Conservation (phyloP, 2,329 filamentous ascomycete genomes). For the Aureobasidium sp. region DNA sequence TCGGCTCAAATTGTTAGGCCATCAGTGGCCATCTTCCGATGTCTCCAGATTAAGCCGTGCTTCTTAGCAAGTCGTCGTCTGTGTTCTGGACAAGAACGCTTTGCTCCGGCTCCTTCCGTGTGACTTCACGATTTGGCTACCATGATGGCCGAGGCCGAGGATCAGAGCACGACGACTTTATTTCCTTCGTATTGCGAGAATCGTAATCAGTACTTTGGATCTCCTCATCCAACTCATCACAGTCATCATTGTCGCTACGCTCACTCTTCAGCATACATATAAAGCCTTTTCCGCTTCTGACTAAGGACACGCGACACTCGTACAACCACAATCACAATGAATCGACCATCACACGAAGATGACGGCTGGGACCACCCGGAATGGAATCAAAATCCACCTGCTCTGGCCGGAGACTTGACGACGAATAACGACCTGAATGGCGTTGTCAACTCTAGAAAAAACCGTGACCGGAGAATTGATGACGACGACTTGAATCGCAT, state of each 20-base stretch:
- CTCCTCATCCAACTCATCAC: background rate
- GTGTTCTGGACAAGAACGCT: background rate
- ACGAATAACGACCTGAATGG: conserved; percentile 55
- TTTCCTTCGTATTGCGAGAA: background rate
- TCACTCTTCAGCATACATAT: background rate
- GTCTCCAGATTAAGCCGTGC: background rate
- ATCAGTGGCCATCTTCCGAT: too few species aligned
- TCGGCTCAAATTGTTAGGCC: too few species aligned
- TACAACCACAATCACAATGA: conserved; percentile 38
- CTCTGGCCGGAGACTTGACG: conserved; percentile 50
- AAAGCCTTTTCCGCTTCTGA: background rate
- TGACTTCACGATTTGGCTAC: conserved; percentile 3
- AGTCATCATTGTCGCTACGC: background rate
- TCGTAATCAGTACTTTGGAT: background rate
- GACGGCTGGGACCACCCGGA: conserved; percentile 39
- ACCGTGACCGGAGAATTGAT: conserved; percentile 35
- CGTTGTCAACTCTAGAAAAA: conserved; percentile 49
- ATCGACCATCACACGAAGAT: conserved; percentile 56
- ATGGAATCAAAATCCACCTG: conserved; percentile 55
- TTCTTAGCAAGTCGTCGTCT: background rate
- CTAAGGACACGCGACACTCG: conserved; percentile 8
- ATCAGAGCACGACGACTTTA: background rate
- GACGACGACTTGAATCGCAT: conserved; percentile 22
- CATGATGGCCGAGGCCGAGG: conserved; percentile 8
- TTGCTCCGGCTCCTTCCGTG: background rate